Evolutionary conservation across 176 grass and related monocot genomes (phyloP).

Genomic region (Hsuehochloa calcarea): DNA sequence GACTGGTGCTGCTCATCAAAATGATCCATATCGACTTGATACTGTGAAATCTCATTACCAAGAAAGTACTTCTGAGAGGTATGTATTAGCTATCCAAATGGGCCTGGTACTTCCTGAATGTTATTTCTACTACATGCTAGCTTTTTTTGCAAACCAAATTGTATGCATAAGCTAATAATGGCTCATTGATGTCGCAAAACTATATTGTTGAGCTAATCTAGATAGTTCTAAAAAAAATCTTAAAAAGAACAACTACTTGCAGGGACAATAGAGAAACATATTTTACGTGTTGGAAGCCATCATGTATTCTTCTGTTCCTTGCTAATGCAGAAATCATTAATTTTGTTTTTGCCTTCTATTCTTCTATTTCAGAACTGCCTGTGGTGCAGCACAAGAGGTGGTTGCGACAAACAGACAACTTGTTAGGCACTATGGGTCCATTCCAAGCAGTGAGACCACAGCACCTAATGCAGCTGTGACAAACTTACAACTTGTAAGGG

Average conservation of each 20-base stretch:
- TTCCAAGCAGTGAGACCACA: not conserved
- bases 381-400: not conserved
- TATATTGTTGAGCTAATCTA: not conserved
- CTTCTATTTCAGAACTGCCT: slow-evolving; percentile 28
- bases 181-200: not conserved
- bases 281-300: not conserved
- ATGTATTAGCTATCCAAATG: slow-evolving; percentile 15
- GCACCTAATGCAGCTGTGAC: not conserved
- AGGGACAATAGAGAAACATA: not conserved
- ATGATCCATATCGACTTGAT: slow-evolving; percentile 26
- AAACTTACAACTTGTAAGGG: slow-evolving; percentile 18
- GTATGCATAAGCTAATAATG: not conserved
- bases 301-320: not conserved
- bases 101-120: not conserved
- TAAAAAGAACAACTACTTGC: not conserved
- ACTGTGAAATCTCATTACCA: slow-evolving; percentile 26
- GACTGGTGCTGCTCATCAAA: slow-evolving; percentile 3
- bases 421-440: not conserved
- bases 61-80: slow-evolving; percentile 37
- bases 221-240: slow-evolving; percentile 5
- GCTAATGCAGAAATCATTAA: not conserved
- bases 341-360: not conserved
- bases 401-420: slow-evolving; percentile 1
- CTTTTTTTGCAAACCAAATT: not conserved
- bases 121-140: slow-evolving; percentile 5